Base-by-base conservation (phyloP, 768 basidiomycete genomes). In the Favolaschia claudopus region DNA sequence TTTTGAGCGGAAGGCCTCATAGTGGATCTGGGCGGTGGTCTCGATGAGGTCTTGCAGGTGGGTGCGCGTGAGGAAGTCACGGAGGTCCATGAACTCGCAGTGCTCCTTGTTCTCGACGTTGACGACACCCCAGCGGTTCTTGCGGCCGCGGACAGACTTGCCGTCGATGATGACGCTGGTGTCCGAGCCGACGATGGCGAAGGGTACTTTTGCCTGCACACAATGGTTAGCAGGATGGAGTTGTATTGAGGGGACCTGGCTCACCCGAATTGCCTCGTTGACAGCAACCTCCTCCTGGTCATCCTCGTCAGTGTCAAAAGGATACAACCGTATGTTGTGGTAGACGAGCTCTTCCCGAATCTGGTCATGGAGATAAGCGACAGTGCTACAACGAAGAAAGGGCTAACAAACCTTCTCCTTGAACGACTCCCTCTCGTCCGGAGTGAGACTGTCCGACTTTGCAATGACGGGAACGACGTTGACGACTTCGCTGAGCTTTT, bases 381-480 rank as follows among this genome's bases (percentile, higher is more conserved):
- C n/a, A n/a, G 27, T 13, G 25, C 25, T 5, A 5, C 37, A 19
- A 54, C 37, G 24, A n/a, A 31, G 37, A 13, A 25, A 25, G 40
- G 24, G 19, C 31, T 20, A 7, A 69, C 81, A 17, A 29, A 93
- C 94, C 82, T 94, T 92, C 69, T 86, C 80, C 85, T 99, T 99
- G 86, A 99, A 99, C 40, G 82, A 82, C 54, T 90, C 91, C 66
- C 95, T 82, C 82, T 99, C 96, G 64, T 97, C 96, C 56, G 93
- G 74, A 2, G 96, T 98, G 80, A 99, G 82, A 63, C 88, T 90
- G 76, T 99, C 96, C 28, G 92, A 85, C 84, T 99, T 99, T 66
- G 97, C 96, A 69, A 99, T 98, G 60, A 99, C 92, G n/a, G 96
- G 96, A 8, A 99, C 96, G 49, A 99, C 96, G 68, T 99, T 99